Base-by-base conservation (phyloP, 805 yeast genomes). In the Cyberlindnera veronae region DNA sequence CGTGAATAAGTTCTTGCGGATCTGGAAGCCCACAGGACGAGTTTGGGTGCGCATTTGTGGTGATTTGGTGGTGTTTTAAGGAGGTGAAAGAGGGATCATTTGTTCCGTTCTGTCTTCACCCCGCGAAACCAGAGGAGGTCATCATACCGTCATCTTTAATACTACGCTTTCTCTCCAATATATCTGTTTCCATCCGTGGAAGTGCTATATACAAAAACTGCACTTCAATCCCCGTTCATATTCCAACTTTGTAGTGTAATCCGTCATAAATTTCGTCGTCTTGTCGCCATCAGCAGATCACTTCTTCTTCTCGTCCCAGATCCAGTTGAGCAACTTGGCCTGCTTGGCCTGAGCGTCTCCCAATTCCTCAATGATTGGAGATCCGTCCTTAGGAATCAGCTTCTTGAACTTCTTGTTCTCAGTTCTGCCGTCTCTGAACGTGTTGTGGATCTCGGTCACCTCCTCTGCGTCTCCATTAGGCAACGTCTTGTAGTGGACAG, bases 381-480 rank as follows among this genome's bases (percentile, higher is more conserved):
- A 53, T 5, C 67, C 76, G 37, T 63, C 64, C 6, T 47, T 46
- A 26, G 74, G 71, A 24, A 58, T 53, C 6, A 63, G 43, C 38
- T 62, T 71, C 46, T 59, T 69, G 26, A 61, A 54, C 29, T 68
- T 66, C 36, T 61, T 66, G 17, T 63, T 50, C 31, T 64, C 57
- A 10, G 65, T 61, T 8, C 60, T 47, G 0, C 80, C 80, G 48
- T 75, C 77, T 16, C 57, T 62, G 46, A 51, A 74, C 23, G 54
- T 62, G 20, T 68, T 66, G 37, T 63, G 57, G 8, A 53, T 45
- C 35, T 62, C 62, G 3, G 67, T 64, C 19, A 62, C 44, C 43
- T 69, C 69, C 46, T 74, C 74, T 15, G 56, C 46, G 18, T 66
- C 68, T 5, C 77, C 79, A 20, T 72, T 65, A 6, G 63, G 66